Evolutionary conservation across 78 protist genomes (phyloP).

Genomic region (Dictyostelium intermedium): DNA sequence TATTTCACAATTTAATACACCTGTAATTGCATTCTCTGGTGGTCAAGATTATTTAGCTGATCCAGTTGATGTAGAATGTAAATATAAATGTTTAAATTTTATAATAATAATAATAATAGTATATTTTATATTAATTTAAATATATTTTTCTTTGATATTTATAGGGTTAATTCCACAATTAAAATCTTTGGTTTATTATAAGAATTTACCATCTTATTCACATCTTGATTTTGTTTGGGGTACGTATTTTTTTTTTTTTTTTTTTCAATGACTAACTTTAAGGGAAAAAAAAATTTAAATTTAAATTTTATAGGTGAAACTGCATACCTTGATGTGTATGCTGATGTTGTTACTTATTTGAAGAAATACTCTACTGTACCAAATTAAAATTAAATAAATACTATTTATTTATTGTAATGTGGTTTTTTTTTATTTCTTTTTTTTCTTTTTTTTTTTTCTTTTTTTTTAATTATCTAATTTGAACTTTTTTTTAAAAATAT

Average conservation of each 20-base stretch:
- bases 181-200: background rate
- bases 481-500: too few relatives aligned
- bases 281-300: background rate
- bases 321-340: slow-evolving; percentile 47
- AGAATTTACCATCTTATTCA: slow-evolving; percentile 39
- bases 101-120: too few relatives aligned
- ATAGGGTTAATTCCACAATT: slow-evolving; percentile 56
- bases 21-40: slow-evolving; percentile 35
- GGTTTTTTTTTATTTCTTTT: too few relatives aligned
- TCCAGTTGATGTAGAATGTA: slow-evolving; percentile 48
- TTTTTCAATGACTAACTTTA: background rate
- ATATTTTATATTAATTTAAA: too few relatives aligned
- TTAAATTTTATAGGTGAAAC: slow-evolving; percentile 21
- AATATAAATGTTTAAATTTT: background rate
- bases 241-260: background rate
- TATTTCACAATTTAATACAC: slow-evolving; percentile 18
- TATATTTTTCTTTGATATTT: background rate
- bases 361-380: background rate
- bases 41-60: slow-evolving; percentile 79
- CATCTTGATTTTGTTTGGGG: slow-evolving; percentile 87
- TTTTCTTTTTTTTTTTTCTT: too few relatives aligned
- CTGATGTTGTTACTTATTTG: background rate
- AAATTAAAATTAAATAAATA: background rate
- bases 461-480: too few relatives aligned
- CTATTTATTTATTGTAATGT: background rate